A percentile compares a stretch with the other conserved stretches of the same genome.
Conservation (phyloP, 164 flowering plant species). For the Vitis rotundifolia region DNA sequence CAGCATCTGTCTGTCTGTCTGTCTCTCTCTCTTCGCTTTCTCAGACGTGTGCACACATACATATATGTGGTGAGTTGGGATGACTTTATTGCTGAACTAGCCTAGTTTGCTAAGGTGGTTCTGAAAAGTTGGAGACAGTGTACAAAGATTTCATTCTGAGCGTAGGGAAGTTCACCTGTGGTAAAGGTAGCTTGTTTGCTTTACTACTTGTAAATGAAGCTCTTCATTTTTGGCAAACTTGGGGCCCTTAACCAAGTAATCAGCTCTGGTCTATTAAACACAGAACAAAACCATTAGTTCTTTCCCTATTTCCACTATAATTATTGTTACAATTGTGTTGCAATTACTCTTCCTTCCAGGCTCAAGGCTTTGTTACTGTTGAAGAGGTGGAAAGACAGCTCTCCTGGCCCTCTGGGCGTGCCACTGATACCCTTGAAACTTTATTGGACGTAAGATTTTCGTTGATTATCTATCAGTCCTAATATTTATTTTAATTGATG, state of each 20-base stretch:
- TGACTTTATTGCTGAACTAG: no score
- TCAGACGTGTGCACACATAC: no score
- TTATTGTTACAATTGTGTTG: not conserved
- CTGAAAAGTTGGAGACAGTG: not conserved
- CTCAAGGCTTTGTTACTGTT: slow-evolving; percentile 87
- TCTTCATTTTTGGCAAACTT: not conserved
- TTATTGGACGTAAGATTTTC: slow-evolving; percentile 60
- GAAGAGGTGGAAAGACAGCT: slow-evolving; percentile 74
- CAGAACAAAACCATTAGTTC: no score
- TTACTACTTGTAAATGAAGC: not conserved
- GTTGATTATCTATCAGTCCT: not conserved
- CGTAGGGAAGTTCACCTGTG: not conserved
- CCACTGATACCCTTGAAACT: slow-evolving; percentile 82
- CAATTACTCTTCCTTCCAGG: slow-evolving; percentile 35
- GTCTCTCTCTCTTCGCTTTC: no score
- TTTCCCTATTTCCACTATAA: no score
- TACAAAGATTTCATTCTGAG: not conserved
- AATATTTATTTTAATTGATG: not conserved
- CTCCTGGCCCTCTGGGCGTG: slow-evolving; percentile 90
- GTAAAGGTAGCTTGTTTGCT: not conserved
- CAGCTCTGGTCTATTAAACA: no score
- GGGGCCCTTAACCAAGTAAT: not conserved
- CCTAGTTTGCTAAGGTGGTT: no score
- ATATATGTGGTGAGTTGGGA: no score
- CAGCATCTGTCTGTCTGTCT: no score